phyloP scores from a whole-genome alignment of 2,329 filamentous ascomycete species.

The Fusarium illudens region DNA sequence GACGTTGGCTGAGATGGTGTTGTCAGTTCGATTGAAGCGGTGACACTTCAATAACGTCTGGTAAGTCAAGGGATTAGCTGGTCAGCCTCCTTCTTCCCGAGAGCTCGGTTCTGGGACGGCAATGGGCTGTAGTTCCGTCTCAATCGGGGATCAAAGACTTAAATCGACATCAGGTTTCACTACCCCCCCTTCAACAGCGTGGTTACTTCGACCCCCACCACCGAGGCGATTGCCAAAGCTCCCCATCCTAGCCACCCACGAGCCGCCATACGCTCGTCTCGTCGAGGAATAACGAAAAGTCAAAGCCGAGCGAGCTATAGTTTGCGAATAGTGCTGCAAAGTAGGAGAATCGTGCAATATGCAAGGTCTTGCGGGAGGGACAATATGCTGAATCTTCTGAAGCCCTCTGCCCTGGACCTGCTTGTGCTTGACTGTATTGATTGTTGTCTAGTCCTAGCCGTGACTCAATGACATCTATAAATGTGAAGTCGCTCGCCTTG shows the following conservation, averaged over 20 bases:
- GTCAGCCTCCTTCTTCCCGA: background rate
- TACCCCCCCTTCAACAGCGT: too few species aligned
- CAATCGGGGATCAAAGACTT: too few species aligned
- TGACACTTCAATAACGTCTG: background rate
- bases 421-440: background rate
- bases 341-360: background rate
- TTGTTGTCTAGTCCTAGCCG: rapidly evolving
- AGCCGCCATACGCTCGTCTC: background rate
- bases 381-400: background rate
- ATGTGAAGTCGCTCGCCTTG: background rate
- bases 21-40: background rate
- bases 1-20: background rate
- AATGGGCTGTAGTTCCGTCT: too few species aligned
- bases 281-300: background rate
- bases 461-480: background rate
- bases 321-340: background rate
- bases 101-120: background rate
- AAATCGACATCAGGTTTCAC: background rate
- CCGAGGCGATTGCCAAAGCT: background rate
- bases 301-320: background rate
- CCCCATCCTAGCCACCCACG: background rate
- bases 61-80: background rate
- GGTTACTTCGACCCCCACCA: too few species aligned
- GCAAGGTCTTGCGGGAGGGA: background rate
- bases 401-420: background rate